These are phyloP conservation scores for Pseudotsuga menziesii DNA, from an alignment of 75 land plant genomes.

Conservation along the genomic window DNA sequence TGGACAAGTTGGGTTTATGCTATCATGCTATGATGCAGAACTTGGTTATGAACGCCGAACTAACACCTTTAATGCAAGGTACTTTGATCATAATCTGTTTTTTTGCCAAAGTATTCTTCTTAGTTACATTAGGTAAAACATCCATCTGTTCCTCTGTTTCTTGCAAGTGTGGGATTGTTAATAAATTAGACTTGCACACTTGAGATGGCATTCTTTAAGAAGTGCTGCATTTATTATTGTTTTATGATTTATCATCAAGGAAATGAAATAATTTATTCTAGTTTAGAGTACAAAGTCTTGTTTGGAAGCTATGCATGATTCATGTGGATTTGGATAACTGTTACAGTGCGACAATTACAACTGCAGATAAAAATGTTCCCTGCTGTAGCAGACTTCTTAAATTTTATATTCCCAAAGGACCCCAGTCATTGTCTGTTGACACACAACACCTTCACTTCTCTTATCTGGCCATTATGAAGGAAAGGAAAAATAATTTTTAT, in stretches of 20 bases:
- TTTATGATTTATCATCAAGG: neutral
- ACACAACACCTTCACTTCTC: neutral
- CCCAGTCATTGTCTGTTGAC: neutral
- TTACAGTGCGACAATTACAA: neutral
- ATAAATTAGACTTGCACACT: neutral
- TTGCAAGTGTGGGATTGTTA: neutral
- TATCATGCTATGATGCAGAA: slow-evolving; percentile 58
- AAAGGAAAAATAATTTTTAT: neutral
- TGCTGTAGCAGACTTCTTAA: neutral
- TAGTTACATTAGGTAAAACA: neutral
- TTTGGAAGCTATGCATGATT: neutral
- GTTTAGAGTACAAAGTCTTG: neutral
- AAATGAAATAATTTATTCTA: neutral
- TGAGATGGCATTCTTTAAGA: neutral
- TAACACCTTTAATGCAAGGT: slow-evolving; percentile 50
- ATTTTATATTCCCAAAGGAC: too few relatives aligned
- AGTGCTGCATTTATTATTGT: neutral
- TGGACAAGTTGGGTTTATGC: slow-evolving; percentile 53
- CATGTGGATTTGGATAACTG: neutral
- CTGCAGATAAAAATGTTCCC: neutral
- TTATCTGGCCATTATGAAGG: neutral
- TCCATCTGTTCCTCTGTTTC: neutral
- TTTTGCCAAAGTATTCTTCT: neutral
- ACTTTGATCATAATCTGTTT: neutral
- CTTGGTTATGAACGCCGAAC: slow-evolving; percentile 35